Base-by-base conservation (phyloP, 225 moss, liverwort and hornwort genomes). In the Polytrichum commune region DNA sequence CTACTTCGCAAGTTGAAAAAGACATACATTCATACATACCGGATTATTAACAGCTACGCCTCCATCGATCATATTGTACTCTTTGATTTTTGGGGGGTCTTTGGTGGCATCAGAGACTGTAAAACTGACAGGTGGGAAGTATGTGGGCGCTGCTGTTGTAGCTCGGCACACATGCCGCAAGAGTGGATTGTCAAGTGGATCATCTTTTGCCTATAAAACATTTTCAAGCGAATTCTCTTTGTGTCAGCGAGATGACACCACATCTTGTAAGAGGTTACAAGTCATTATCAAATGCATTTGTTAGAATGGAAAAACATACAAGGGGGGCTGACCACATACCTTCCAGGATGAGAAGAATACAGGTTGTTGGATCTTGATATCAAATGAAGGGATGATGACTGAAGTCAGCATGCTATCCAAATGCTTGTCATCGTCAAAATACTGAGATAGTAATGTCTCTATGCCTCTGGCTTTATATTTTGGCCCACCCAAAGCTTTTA, bases 61-160 rank as follows among this genome's bases (percentile, higher is more conserved):
- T 4, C 92, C 92, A 68, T 92, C 92, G 35, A 90, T 69, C 81
- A 89, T 70, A 56, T 92, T 83, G 80, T 60, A 84, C 55, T 90
- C 83, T 70, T 32, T 76, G 19, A 66, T 32, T 10, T 73, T 73
- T 0, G 65, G 60, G 19, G 76, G 69, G 18, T 71, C 74, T 9
- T 67, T 66, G 32, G 72, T 18, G 53, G 63, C 6, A 78, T 92
- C 90, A n/a, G 78, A 18, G 60, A 90, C 85, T 57, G 71, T 76
- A 67, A 92, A 92, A 60, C 73, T 64, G 29, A 82, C 85, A 56
- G 90, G 85, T 1, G 88, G 73, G 63, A 92, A 83, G 77, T 74
- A 92, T 18, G 92, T 92, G 55, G 90, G 92, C 38, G 90, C 90
- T 72, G 92, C 92, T 27, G 85, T 75, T 3, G 92, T 90, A 32